Evolutionary conservation across 108 stramenopile species (phyloP).

Genomic region (Skeletonema costatum): DNA sequence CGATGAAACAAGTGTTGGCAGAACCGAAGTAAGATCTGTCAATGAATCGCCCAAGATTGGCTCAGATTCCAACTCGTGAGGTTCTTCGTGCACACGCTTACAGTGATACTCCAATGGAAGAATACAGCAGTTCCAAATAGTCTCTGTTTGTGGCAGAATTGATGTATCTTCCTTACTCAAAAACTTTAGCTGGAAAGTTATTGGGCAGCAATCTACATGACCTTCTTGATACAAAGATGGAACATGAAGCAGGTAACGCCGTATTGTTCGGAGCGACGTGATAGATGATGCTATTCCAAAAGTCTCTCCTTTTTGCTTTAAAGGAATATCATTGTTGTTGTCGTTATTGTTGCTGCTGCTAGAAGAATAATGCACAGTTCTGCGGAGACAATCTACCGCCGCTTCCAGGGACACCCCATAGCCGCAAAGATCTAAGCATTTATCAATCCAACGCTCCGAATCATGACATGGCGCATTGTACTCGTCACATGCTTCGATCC

Average conservation of each 20-base stretch:
- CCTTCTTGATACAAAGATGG: neutral
- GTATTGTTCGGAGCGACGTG: constrained; percentile 43
- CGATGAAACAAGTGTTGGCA: constrained; percentile 40
- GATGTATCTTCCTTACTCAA: neutral
- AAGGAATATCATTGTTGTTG: constrained; percentile 2
- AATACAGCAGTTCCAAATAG: constrained; percentile 14
- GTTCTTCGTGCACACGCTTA: neutral
- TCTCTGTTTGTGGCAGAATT: neutral
- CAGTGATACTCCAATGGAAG: constrained; percentile 40
- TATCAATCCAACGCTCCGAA: constrained; percentile 44
- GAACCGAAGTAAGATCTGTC: constrained; percentile 10
- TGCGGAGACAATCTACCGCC: constrained; percentile 42
- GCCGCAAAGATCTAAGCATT: constrained; percentile 45
- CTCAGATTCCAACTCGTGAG: neutral
- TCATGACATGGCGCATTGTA: constrained; percentile 1
- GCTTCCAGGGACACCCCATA: constrained; percentile 35
- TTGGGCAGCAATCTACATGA: neutral
- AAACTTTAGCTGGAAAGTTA: neutral
- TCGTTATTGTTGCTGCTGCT: neutral
- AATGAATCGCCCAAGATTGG: constrained; percentile 15
- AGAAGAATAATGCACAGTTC: constrained; percentile 19
- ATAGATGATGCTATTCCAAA: constrained; percentile 31
- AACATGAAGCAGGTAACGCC: constrained; percentile 30
- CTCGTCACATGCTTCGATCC: neutral
- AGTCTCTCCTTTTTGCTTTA: neutral